Evolutionary conservation across 768 basidiomycete genomes (phyloP).

Genomic region (Asterophora lycoperdoides): DNA sequence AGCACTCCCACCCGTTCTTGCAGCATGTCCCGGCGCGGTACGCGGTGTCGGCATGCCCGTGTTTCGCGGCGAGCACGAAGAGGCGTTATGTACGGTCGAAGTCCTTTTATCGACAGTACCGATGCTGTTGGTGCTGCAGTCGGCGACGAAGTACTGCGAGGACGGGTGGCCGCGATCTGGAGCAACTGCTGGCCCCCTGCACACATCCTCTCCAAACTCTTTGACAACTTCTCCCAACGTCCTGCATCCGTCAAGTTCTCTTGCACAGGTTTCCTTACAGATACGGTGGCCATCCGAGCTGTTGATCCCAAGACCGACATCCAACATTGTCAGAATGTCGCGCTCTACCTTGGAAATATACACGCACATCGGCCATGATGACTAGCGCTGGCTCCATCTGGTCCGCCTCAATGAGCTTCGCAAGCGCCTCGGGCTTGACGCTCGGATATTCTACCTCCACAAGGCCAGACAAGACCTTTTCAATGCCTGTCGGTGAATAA

Average conservation of each 20-base stretch:
- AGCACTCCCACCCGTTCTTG: slow-evolving; percentile 99
- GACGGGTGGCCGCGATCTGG: slow-evolving; percentile 89
- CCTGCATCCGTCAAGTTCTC: slow-evolving; percentile 6
- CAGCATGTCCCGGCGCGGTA: slow-evolving; percentile 97
- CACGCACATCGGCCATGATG: slow-evolving; percentile 71
- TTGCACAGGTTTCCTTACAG: slow-evolving; percentile 46
- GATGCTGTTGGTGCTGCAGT: slow-evolving; percentile 97
- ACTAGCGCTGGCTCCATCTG: slow-evolving; percentile 49
- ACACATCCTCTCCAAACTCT: slow-evolving; percentile 13
- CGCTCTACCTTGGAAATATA: slow-evolving; percentile 69
- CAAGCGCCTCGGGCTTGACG: slow-evolving; percentile 38
- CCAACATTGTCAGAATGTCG: slow-evolving; percentile 42
- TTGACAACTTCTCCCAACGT: slow-evolving; percentile 8
- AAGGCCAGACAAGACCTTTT: slow-evolving; percentile 32
- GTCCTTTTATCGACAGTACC: slow-evolving; percentile 86
- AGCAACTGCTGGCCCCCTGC: slow-evolving; percentile 21
- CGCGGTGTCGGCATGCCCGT: slow-evolving; percentile 91
- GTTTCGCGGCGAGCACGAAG: slow-evolving; percentile 94
- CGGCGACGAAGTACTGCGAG: slow-evolving; percentile 96
- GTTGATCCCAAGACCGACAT: slow-evolving; percentile 47
- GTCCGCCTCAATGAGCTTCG: slow-evolving; percentile 48
- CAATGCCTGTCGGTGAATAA: slow-evolving; percentile 21
- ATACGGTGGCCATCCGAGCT: slow-evolving; percentile 40
- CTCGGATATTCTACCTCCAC: slow-evolving; percentile 35
- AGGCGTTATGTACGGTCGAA: slow-evolving; percentile 96